phyloP scores from a whole-genome alignment of 306 rosid species.

The Sicyos edulis region DNA sequence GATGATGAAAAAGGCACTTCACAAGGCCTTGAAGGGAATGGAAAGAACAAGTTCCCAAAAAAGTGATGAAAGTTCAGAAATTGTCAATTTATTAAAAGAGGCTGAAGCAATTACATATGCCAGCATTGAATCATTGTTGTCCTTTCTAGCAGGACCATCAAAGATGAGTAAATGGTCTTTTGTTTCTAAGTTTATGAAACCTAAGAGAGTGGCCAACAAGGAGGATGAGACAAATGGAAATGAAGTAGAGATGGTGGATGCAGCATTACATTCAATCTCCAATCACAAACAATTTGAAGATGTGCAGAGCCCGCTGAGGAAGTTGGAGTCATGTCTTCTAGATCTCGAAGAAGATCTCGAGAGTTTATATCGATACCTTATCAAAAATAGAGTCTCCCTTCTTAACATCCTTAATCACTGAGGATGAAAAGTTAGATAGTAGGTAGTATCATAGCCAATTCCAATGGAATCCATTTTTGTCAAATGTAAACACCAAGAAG shows the following conservation, averaged over 20 bases:
- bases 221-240: neutral
- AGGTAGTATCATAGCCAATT: neutral
- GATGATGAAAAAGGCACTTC: slow-evolving; percentile 21
- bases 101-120: slow-evolving; percentile 7
- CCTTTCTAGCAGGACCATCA: slow-evolving; percentile 10
- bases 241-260: slow-evolving; percentile 26
- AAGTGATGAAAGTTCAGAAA: slow-evolving; percentile 12
- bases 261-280: slow-evolving; percentile 9
- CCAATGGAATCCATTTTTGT: slow-evolving; percentile 16
- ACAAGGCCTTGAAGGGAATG: slow-evolving; percentile 24
- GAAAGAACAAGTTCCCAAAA: slow-evolving; percentile 10
- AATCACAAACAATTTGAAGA: neutral
- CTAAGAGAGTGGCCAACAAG: slow-evolving; percentile 22
- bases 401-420: too few species aligned
- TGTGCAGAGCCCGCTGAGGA: neutral
- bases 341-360: slow-evolving; percentile 22
- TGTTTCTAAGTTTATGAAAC: slow-evolving; percentile 21
- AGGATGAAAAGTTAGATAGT: neutral
- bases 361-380: slow-evolving; percentile 23
- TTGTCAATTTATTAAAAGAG: slow-evolving; percentile 12
- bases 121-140: slow-evolving; percentile 9
- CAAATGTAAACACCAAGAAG: slow-evolving; percentile 7
- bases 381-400: slow-evolving; percentile 26
- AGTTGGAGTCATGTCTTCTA: slow-evolving; percentile 20
- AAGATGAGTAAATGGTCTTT: slow-evolving; percentile 24